Evolutionary conservation across 805 yeast genomes (phyloP).

Genomic region (Candida ascalaphidarum): DNA sequence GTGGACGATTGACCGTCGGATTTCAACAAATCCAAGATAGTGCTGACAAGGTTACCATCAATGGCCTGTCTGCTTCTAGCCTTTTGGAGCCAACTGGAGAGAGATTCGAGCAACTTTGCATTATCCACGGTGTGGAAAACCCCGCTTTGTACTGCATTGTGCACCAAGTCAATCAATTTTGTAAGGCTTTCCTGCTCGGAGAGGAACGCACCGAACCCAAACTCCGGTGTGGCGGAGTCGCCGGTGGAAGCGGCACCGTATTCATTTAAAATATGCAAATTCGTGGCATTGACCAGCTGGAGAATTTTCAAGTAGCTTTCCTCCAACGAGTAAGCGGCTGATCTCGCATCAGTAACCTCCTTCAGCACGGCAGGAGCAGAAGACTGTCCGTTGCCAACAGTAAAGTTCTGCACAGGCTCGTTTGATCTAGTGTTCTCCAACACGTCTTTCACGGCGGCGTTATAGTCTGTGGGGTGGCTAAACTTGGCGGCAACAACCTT

Average conservation of each 20-base stretch:
- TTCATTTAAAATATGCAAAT: constrained; percentile 56
- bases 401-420: constrained; percentile 54
- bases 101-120: constrained; percentile 40
- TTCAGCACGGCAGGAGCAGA: no score
- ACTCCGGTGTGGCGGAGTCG: constrained; percentile 61
- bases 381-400: no score
- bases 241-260: constrained; percentile 38
- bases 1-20: constrained; percentile 28
- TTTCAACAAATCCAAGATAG: constrained; percentile 29
- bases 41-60: constrained; percentile 14
- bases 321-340: constrained; percentile 49
- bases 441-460: constrained; percentile 34
- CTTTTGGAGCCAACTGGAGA: constrained; percentile 65
- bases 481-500: constrained; percentile 48
- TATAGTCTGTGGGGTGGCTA: constrained; percentile 37
- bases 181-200: constrained; percentile 44
- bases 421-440: constrained; percentile 42
- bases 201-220: constrained; percentile 73
- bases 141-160: constrained; percentile 36
- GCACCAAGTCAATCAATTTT: constrained; percentile 36
- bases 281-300: constrained; percentile 52
- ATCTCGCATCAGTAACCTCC: constrained; percentile 27
- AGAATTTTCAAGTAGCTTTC: constrained; percentile 71
- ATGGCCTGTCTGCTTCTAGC: constrained; percentile 28
- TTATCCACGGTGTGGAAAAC: constrained; percentile 36